Base-by-base conservation (phyloP, 2,329 filamentous ascomycete species). In the Plectosphaerella sp. region DNA sequence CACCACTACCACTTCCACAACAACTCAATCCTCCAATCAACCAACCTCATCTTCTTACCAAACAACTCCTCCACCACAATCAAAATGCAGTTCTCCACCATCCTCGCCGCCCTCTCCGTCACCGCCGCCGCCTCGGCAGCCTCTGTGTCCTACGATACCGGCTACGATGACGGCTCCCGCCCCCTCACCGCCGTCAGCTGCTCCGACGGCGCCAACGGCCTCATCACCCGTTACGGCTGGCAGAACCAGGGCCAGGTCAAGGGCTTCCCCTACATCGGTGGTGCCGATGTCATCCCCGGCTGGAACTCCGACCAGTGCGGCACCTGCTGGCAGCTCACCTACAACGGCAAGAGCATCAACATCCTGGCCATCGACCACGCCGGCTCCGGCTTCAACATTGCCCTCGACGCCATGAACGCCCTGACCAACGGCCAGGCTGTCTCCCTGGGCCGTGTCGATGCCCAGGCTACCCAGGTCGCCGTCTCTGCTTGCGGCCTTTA, bases 201-300 rank as follows among this genome's bases (percentile, higher is more conserved):
- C 79, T 87, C 82, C 33, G 82, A 89, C 63, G 87, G 87, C 51
- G 46, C 56, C 55, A 86, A 89, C 68, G 87, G 87, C 53, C 76
- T 90, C 56, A 80, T 81, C 57, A 83, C 78, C 60, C 78, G 74
- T 61, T 82, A 81, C 70, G 75, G 75, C 60, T 88, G 80, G 80
- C 63, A 69, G 49, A 82, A 69, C 1, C 79, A 83, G 67, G 74
- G 74, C 50, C 62, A 74, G 28, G 66, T 83, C 58, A 72, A 74
- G 15, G 57, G 59, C 36, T 84, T 80, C 69, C 76, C 79, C 36
- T 72, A 75, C 65, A 76, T 86, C 54, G 83, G 79, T 35, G 83
- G 79, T 33, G 70, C 72, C 18, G 67, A 73, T 8, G 73, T 69
- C 50, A 67, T 86, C n/a, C 64, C 63, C 18, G 75, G 76, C 52